Conservation (phyloP, 2,329 filamentous ascomycete genomes). For the Diaporthe sp. region DNA sequence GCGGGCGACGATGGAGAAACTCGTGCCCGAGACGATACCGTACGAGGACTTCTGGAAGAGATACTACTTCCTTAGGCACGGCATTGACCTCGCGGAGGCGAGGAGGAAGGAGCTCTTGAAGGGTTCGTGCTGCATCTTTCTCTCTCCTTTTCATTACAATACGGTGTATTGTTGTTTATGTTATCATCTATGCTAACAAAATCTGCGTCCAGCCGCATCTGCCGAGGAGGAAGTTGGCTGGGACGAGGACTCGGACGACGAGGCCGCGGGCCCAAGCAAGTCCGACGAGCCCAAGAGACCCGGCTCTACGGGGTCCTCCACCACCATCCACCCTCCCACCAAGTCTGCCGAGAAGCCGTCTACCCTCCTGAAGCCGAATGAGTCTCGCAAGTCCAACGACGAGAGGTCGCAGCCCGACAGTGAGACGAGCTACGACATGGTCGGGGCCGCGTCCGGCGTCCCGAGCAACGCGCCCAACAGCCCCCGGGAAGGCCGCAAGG, state of each 20-base stretch:
- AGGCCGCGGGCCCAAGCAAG: constrained; percentile 49
- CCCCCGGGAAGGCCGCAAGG: constrained; percentile 69
- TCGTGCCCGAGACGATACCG: constrained; percentile 93
- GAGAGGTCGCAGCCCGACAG: constrained; percentile 93
- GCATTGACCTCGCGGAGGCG: constrained; percentile 93
- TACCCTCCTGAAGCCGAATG: constrained; percentile 70
- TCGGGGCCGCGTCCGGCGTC: constrained; percentile 81
- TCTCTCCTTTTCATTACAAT: neutral
- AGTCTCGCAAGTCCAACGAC: constrained; percentile 83
- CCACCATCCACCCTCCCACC: constrained; percentile 69
- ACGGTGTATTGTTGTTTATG: constrained; percentile 31
- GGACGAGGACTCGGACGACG: constrained; percentile 69
- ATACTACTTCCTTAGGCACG: constrained; percentile 94
- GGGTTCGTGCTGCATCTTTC: constrained; percentile 65
- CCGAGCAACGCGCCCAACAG: constrained; percentile 82
- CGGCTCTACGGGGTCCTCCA: constrained; percentile 69
- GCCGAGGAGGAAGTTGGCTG: constrained; percentile 79
- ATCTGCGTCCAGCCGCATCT: constrained; percentile 67
- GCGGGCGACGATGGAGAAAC: constrained; percentile 89
- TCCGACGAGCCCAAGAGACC: constrained; percentile 50
- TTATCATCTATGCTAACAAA: constrained; percentile 45
- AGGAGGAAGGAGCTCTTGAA: constrained; percentile 90
- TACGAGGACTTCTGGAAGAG: constrained; percentile 93
- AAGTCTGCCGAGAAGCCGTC: constrained; percentile 46
- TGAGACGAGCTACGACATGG: constrained; percentile 95